Evolutionary conservation across 2,329 filamentous ascomycete genomes (phyloP).

Genomic region (Ciborinia camelliae): DNA sequence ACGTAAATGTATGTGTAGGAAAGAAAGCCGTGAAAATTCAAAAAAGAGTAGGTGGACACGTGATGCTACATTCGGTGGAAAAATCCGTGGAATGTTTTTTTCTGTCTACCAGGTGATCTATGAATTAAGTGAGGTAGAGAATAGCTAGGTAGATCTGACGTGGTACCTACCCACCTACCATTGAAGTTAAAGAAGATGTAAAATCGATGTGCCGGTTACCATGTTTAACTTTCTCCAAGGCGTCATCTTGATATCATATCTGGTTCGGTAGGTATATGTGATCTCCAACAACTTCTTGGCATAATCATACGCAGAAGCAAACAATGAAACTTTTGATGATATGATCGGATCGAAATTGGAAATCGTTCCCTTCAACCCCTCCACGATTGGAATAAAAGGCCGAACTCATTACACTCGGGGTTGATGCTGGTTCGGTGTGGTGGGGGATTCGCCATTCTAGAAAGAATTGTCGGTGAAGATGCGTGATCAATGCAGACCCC

Average conservation of each 20-base stretch:
- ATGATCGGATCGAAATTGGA: not conserved
- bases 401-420: slow-evolving; percentile 4
- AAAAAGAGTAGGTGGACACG: not conserved
- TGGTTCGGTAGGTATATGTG: not conserved
- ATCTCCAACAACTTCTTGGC: not conserved
- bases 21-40: not conserved
- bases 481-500: slow-evolving; percentile 3
- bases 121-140: not conserved
- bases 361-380: not conserved
- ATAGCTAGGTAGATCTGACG: slow-evolving; percentile 1
- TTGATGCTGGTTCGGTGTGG: slow-evolving; percentile 11
- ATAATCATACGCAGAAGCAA: not conserved
- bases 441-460: slow-evolving; percentile 8
- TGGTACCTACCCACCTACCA: slow-evolving; percentile 6
- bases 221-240: not conserved
- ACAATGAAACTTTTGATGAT: slow-evolving; percentile 5
- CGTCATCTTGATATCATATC: slow-evolving; percentile 2
- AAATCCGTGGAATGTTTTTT: not conserved
- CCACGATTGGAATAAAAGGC: slow-evolving; percentile 3
- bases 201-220: not conserved
- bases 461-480: slow-evolving; percentile 15
- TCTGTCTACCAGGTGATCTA: not conserved
- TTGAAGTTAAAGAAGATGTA: not conserved
- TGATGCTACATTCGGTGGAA: not conserved
- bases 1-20: not conserved